A percentile compares a stretch with the other conserved stretches of the same genome.
Evolutionary conservation across 106 monocot species (phyloP).

Genomic region (Acorus gramineus): DNA sequence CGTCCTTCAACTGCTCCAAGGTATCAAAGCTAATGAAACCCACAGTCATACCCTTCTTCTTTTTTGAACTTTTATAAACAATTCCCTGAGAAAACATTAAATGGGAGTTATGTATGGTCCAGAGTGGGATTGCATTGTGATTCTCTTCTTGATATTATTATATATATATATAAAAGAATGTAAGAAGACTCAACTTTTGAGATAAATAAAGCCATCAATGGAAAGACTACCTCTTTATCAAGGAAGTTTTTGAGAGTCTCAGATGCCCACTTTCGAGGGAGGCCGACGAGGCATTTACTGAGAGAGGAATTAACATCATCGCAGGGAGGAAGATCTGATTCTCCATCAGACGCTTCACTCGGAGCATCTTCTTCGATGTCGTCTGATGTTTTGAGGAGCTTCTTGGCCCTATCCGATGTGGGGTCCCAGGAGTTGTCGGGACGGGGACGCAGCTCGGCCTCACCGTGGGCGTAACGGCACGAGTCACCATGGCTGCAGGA

Average conservation of each 20-base stretch:
- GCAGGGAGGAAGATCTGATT: no score
- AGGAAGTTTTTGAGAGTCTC: constrained; percentile 62
- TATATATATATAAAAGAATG: no score
- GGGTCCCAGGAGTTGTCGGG: constrained; percentile 89
- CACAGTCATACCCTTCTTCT: constrained; percentile 85
- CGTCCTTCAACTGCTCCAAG: constrained; percentile 41
- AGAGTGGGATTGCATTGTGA: no score
- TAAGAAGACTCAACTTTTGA: no score
- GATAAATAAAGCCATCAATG: no score
- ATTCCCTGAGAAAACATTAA: constrained; percentile 39
- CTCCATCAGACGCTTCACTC: not conserved
- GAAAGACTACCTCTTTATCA: constrained; percentile 26
- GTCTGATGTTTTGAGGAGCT: constrained; percentile 19
- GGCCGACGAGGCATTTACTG: constrained; percentile 74
- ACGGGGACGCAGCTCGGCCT: constrained; percentile 75
- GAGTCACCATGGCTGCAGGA: constrained; percentile 62
- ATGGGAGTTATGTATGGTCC: no score
- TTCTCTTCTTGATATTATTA: no score
- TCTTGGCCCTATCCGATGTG: constrained; percentile 69
- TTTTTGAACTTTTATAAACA: constrained; percentile 50
- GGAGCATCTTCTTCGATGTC: not conserved
- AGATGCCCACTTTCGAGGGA: constrained; percentile 61
- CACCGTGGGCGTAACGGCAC: constrained; percentile 89
- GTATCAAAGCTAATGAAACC: constrained; percentile 68
- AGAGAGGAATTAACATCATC: constrained; percentile 8